Evolutionary conservation across 2,329 filamentous ascomycete genomes (phyloP).

Genomic region (Colletotrichum tropicicola): DNA sequence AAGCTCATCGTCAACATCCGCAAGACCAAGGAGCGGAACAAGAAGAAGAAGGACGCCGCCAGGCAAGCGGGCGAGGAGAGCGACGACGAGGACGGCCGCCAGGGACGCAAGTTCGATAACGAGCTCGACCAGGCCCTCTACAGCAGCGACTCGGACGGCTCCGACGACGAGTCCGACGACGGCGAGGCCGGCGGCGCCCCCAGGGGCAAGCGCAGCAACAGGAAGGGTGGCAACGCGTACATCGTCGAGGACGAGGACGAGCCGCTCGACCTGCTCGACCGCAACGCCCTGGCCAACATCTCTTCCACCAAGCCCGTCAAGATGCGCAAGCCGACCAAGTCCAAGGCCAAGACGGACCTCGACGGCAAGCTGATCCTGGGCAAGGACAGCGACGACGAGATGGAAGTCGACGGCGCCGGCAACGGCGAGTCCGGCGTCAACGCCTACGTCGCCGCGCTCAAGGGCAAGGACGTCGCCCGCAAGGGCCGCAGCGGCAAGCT

Average conservation of each 20-base stretch:
- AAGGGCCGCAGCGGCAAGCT: conserved; percentile 73
- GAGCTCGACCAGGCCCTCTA: conserved; percentile 98
- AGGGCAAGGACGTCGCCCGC: conserved; percentile 71
- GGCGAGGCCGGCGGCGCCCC: conserved; percentile 47
- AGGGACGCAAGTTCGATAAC: conserved; percentile 78
- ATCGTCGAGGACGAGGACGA: conserved; percentile 96
- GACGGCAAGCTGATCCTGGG: conserved; percentile 86
- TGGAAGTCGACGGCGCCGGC: conserved; percentile 69
- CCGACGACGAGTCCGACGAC: conserved; percentile 70
- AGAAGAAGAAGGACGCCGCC: conserved; percentile 83
- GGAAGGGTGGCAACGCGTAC: conserved; percentile 77
- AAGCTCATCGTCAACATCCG: conserved; percentile 95
- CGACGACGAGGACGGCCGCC: conserved; percentile 62
- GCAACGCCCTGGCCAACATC: conserved; percentile 89
- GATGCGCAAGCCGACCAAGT: conserved; percentile 65
- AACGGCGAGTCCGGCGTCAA: conserved; percentile 65
- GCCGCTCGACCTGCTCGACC: conserved; percentile 91
- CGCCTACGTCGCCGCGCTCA: conserved; percentile 76
- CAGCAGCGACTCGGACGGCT: conserved; percentile 73
- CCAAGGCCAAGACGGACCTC: conserved; percentile 74
- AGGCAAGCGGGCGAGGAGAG: conserved; percentile 66
- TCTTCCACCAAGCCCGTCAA: conserved; percentile 86
- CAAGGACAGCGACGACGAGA: conserved; percentile 64
- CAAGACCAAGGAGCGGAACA: conserved; percentile 90
- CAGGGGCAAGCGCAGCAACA: conserved; percentile 56